phyloP scores from a whole-genome alignment of 768 basidiomycete genomes.

The Saitozyma podzolica region DNA sequence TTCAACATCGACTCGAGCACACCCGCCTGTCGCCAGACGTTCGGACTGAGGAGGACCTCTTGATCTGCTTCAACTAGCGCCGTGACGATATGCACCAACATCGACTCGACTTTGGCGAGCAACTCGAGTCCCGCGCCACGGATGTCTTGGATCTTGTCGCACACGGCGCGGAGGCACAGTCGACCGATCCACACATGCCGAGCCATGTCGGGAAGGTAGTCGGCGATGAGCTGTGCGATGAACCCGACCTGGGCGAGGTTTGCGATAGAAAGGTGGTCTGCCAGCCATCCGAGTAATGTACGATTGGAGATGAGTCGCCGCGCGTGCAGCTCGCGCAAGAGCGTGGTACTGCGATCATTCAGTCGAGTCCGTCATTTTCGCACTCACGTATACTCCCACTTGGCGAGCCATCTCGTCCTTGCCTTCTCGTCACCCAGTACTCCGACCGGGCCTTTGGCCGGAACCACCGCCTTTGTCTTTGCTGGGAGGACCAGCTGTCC shows the following conservation, averaged over 20 bases:
- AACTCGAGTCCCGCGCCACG: neutral
- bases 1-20: too few species aligned
- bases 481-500: conserved; percentile 33
- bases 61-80: conserved; percentile 22
- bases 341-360: conserved; percentile 15
- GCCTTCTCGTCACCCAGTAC: conserved; percentile 38
- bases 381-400: conserved; percentile 44
- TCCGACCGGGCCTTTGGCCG: conserved; percentile 19
- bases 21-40: conserved; percentile 16
- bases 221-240: conserved; percentile 31
- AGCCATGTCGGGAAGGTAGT: conserved; percentile 28
- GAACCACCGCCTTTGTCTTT: conserved; percentile 1
- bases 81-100: conserved; percentile 25
- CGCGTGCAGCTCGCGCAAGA: conserved; percentile 32
- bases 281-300: conserved; percentile 30
- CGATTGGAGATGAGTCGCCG: conserved; percentile 33
- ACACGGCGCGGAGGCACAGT: conserved; percentile 27
- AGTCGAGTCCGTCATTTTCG: neutral
- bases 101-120: conserved; percentile 12
- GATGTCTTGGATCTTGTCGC: conserved; percentile 37
- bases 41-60: conserved; percentile 30
- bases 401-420: conserved; percentile 32
- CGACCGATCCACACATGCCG: conserved; percentile 31
- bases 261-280: conserved; percentile 22
- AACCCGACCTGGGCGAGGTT: conserved; percentile 46